phyloP scores from a whole-genome alignment of 1,284 basidiomycete species.

The Tetrapyrgos nigripes region DNA sequence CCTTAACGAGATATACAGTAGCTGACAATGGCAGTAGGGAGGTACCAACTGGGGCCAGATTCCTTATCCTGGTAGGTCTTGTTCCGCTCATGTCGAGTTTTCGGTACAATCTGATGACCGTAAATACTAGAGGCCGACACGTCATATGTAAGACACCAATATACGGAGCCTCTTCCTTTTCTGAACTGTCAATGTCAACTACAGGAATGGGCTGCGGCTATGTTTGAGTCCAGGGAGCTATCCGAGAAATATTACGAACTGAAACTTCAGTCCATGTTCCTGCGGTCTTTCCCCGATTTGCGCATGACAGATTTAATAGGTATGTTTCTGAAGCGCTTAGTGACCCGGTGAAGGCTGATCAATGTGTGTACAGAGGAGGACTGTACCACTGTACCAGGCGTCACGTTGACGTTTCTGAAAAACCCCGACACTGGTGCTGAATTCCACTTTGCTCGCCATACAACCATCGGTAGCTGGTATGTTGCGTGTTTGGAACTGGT shows the following conservation, averaged over 20 bases:
- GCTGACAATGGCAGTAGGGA: background rate
- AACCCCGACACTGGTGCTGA: constrained; percentile 58
- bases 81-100: too few relatives aligned
- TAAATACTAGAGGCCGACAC: background rate
- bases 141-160: background rate
- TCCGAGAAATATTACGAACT: constrained; percentile 75
- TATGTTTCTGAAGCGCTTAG: constrained; percentile 34
- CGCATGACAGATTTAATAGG: constrained; percentile 61
- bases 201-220: constrained; percentile 23
- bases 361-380: background rate
- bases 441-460: constrained; percentile 66
- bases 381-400: constrained; percentile 43
- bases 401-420: constrained; percentile 55
- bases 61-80: background rate
- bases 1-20: background rate
- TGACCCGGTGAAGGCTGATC: too few relatives aligned
- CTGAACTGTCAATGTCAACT: background rate
- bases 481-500: background rate
- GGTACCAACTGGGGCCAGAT: background rate
- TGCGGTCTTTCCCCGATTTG: constrained; percentile 63
- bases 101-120: background rate
- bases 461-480: constrained; percentile 18
- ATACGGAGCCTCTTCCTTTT: background rate
- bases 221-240: constrained; percentile 70
- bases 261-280: constrained; percentile 68